These are phyloP conservation scores for Triangularia verruculosa DNA, from an alignment of 2,329 filamentous ascomycete species.

Conservation along the genomic window DNA sequence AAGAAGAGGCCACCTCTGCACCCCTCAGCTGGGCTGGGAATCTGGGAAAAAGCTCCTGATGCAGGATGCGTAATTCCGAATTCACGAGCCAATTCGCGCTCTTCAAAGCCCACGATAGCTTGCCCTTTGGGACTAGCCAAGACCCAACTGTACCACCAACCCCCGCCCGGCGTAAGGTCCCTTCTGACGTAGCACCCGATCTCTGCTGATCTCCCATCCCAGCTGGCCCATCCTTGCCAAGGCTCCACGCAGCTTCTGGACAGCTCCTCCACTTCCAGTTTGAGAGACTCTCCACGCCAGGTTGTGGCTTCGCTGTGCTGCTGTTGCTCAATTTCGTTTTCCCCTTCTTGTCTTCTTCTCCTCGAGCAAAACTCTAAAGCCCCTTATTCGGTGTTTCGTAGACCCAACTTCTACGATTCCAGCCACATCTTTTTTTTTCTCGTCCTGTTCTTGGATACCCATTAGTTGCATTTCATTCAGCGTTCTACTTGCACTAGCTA, in stretches of 20 bases:
- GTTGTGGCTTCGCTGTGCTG: slow-evolving; percentile 4
- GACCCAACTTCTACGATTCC: slow-evolving; percentile 13
- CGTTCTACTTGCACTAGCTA: not conserved
- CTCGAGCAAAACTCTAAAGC: not conserved
- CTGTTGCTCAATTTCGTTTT: slow-evolving; percentile 15
- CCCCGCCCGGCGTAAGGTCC: slow-evolving; percentile 10
- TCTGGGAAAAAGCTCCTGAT: not conserved
- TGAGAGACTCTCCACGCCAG: slow-evolving; percentile 10
- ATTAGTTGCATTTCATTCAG: not conserved
- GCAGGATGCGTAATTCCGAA: slow-evolving; percentile 3
- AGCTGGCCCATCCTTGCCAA: slow-evolving; percentile 8
- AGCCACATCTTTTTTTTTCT: slow-evolving; percentile 3
- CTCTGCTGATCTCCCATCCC: slow-evolving; percentile 19
- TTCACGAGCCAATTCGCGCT: slow-evolving; percentile 2
- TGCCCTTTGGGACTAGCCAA: slow-evolving; percentile 5
- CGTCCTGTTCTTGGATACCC: not conserved
- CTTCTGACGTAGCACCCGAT: slow-evolving; percentile 27
- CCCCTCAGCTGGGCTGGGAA: slow-evolving; percentile 15
- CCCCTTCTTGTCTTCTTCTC: slow-evolving; percentile 8
- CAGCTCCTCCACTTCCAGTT: slow-evolving; percentile 20
- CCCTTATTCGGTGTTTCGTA: slow-evolving; percentile 8
- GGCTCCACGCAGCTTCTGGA: slow-evolving; percentile 5
- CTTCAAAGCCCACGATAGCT: not conserved
- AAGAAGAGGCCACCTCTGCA: slow-evolving; percentile 5
- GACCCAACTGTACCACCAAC: slow-evolving; percentile 7